Conservation (phyloP, 176 grass and related monocot species). For the Rhynchospora breviuscula region DNA sequence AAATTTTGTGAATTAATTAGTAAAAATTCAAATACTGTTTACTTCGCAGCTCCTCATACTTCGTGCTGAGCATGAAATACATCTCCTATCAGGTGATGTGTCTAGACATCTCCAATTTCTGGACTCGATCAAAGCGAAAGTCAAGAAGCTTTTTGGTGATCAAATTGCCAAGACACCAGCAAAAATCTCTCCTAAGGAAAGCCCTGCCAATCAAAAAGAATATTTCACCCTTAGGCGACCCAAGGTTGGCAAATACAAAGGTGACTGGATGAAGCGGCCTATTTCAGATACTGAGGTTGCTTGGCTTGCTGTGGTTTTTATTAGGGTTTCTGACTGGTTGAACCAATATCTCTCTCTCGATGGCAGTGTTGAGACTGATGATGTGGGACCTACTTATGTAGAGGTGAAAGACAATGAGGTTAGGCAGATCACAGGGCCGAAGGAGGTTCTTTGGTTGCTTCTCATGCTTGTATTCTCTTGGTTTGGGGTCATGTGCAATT, state of each 20-base stretch:
- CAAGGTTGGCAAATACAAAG: constrained; percentile 46
- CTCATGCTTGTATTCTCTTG: constrained; percentile 37
- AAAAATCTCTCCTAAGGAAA: constrained; percentile 11
- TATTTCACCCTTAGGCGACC: constrained; percentile 72
- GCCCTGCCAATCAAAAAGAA: constrained; percentile 30
- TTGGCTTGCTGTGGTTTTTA: constrained; percentile 60
- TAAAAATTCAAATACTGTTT: not conserved
- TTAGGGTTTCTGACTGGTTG: constrained; percentile 56
- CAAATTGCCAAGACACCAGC: constrained; percentile 21
- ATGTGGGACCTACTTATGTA: constrained; percentile 23
- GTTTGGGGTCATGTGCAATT: constrained; percentile 37
- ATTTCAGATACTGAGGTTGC: constrained; percentile 74
- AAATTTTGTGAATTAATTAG: not conserved
- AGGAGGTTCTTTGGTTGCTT: constrained; percentile 43
- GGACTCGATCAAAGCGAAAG: constrained; percentile 45
- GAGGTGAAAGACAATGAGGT: constrained; percentile 37
- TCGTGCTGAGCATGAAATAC: constrained; percentile 66
- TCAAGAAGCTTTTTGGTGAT: constrained; percentile 46
- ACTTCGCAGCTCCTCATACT: constrained; percentile 54
- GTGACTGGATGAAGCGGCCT: constrained; percentile 77
- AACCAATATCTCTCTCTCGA: constrained; percentile 46
- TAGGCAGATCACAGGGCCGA: constrained; percentile 32
- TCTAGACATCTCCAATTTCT: constrained; percentile 36
- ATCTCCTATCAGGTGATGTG: constrained; percentile 41
- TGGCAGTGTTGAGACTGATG: constrained; percentile 18